Percentiles rank a stretch among this genome's conserved stretches.
These are phyloP conservation scores for Echria macrotheca DNA, from an alignment of 495 filamentous ascomycete species.

Conservation along the genomic window DNA sequence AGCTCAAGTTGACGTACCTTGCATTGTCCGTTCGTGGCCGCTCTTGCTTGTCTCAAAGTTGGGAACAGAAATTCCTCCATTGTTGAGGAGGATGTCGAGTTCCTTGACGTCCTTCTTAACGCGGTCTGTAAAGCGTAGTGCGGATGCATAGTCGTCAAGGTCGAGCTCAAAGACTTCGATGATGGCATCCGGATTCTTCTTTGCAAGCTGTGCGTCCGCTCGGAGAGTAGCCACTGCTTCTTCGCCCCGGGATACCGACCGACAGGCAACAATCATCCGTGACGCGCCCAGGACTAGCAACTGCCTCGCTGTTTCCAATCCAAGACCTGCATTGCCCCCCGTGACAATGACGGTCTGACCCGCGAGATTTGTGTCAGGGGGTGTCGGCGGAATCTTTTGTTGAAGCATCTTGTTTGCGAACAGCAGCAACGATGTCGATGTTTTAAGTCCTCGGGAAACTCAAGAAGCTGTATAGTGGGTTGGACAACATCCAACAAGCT, in stretches of 20 bases:
- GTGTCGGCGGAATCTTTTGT: not conserved
- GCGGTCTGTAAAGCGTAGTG: not conserved
- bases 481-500: too few relatives aligned
- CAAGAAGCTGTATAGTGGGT: too few relatives aligned
- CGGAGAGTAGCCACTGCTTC: not conserved
- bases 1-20: constrained; percentile 1
- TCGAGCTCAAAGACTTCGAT: constrained; percentile 6
- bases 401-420: not conserved
- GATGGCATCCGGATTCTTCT: not conserved
- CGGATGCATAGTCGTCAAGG: constrained; percentile 6
- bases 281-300: not conserved
- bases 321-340: constrained; percentile 3
- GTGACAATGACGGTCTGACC: constrained; percentile 6
- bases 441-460: too few relatives aligned
- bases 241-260: not conserved
- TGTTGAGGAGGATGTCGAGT: constrained; percentile 6
- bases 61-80: not conserved
- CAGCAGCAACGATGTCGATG: too few relatives aligned
- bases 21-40: constrained; percentile 4
- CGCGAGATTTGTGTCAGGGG: not conserved
- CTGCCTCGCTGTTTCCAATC: constrained; percentile 1
- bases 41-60: not conserved
- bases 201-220: not conserved
- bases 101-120: constrained; percentile 3
- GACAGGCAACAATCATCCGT: not conserved